Evolutionary conservation across 2,329 filamentous ascomycete species (phyloP).

Genomic region (Pyrenochaeta sp.): DNA sequence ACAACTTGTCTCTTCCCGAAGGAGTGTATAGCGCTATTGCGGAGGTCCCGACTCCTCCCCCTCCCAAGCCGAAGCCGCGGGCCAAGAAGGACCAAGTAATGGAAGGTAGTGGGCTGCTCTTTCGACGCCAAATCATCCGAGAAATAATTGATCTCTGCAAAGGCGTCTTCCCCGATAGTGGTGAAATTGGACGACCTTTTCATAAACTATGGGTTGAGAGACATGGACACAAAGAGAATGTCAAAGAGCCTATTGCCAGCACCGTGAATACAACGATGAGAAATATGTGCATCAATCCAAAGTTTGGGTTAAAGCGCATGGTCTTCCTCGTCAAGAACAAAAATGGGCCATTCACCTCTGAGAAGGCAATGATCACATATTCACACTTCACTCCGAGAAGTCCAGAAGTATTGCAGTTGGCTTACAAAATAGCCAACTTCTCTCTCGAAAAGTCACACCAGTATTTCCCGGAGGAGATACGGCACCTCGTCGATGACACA

Average conservation of each 20-base stretch:
- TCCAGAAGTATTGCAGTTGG: conserved; percentile 57
- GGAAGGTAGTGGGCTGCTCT: conserved; percentile 24
- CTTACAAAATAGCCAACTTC: conserved; percentile 59
- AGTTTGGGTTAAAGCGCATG: conserved; percentile 61
- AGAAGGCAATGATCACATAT: conserved; percentile 60
- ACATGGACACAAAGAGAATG: conserved; percentile 34
- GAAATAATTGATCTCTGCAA: conserved; percentile 63
- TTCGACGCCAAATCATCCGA: conserved; percentile 58
- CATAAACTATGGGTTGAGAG: conserved; percentile 61
- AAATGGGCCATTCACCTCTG: conserved; percentile 48
- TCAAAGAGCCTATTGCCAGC: conserved; percentile 59
- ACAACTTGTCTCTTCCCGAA: not conserved
- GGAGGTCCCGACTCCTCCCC: conserved; percentile 9
- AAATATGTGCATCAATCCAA: conserved; percentile 55
- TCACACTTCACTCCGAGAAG: conserved; percentile 56
- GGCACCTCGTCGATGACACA: conserved; percentile 32
- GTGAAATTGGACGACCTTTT: conserved; percentile 65
- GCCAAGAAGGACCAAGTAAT: conserved; percentile 12
- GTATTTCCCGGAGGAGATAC: conserved; percentile 45
- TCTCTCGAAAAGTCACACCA: conserved; percentile 39
- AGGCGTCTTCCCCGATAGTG: conserved; percentile 64
- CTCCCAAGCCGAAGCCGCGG: conserved; percentile 13
- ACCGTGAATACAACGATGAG: conserved; percentile 62
- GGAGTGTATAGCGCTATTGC: conserved; percentile 5
- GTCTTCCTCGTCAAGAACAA: conserved; percentile 36